Evolutionary conservation across 108 stramenopile genomes (phyloP).

Genomic region (Skeletonema potamos): DNA sequence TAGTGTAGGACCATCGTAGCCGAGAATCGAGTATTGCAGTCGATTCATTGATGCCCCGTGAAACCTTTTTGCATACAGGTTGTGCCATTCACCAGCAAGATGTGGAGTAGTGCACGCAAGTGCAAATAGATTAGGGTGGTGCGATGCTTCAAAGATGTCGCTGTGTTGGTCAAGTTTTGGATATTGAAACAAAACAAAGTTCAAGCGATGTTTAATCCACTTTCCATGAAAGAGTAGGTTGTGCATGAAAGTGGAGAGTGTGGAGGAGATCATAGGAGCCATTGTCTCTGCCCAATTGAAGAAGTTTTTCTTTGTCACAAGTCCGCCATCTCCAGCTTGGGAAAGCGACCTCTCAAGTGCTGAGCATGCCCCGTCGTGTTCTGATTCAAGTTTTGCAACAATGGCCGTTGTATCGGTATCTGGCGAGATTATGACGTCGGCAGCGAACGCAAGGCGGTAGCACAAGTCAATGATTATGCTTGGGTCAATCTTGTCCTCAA

Average conservation of each 20-base stretch:
- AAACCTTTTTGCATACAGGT: constrained; percentile 36
- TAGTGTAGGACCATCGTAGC: constrained; percentile 36
- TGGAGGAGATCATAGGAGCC: constrained; percentile 33
- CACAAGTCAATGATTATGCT: constrained; percentile 38
- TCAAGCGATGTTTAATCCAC: constrained; percentile 27
- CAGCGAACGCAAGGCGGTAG: constrained; percentile 38
- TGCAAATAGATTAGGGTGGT: constrained; percentile 38
- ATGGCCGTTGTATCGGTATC: constrained; percentile 26
- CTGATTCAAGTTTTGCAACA: constrained; percentile 35
- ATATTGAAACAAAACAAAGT: constrained; percentile 34
- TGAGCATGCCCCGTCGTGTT: constrained; percentile 25
- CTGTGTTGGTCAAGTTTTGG: constrained; percentile 40
- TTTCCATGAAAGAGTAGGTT: constrained; percentile 43
- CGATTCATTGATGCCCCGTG: constrained; percentile 47
- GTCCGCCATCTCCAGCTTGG: constrained; percentile 15
- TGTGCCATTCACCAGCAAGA: constrained; percentile 42
- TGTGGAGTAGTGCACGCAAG: constrained; percentile 33
- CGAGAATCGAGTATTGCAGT: constrained; percentile 40
- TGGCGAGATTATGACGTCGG: constrained; percentile 23
- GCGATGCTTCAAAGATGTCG: constrained; percentile 21
- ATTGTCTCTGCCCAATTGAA: constrained; percentile 38
- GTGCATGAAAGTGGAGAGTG: constrained; percentile 42
- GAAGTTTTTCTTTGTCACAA: constrained; percentile 26
- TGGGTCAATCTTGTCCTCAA: constrained; percentile 31
- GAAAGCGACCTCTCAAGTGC: constrained; percentile 38